Conservation (phyloP, 352 stramenopile species). For the Phytophthora pisi region DNA sequence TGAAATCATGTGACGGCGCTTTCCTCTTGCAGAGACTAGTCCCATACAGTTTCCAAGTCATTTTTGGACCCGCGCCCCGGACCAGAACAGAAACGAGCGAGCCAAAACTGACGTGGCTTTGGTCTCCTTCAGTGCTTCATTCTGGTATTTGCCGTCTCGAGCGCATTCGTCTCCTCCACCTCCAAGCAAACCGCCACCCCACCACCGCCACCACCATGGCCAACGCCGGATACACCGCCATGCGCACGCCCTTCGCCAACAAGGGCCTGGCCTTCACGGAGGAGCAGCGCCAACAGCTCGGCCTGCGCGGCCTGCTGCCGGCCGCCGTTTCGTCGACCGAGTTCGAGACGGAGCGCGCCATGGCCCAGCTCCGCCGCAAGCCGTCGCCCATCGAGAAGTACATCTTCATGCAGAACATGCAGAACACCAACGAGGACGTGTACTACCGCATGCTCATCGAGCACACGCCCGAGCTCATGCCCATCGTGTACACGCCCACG, state of each 20-base stretch:
- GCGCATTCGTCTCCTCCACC: slow-evolving; percentile 11
- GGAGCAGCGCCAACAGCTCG: slow-evolving; percentile 87
- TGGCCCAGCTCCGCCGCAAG: slow-evolving; percentile 86
- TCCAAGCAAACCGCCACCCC: not conserved
- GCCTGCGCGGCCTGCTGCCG: slow-evolving; percentile 92
- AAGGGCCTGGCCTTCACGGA: slow-evolving; percentile 94
- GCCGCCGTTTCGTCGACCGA: slow-evolving; percentile 81
- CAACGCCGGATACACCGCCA: slow-evolving; percentile 57
- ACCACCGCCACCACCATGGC: slow-evolving; percentile 18
- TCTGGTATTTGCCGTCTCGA: slow-evolving; percentile 36
- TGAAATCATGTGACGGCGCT: slow-evolving; percentile 9
- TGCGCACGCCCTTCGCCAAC: slow-evolving; percentile 91
- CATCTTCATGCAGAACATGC: slow-evolving; percentile 91
- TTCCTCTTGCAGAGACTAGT: no score
- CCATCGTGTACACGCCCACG: slow-evolving; percentile 98
- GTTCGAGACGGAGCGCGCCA: slow-evolving; percentile 89
- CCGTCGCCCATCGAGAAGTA: slow-evolving; percentile 93
- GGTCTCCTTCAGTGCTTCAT: slow-evolving; percentile 18
- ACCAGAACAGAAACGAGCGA: not conserved
- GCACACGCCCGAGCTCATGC: slow-evolving; percentile 93
- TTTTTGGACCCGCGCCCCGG: slow-evolving; percentile 2
- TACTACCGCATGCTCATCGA: slow-evolving; percentile 93
- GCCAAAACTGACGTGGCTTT: slow-evolving; percentile 27
- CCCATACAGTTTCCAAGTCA: slow-evolving; percentile 10
- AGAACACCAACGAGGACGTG: slow-evolving; percentile 90